Conservation (phyloP, 345 rosid genomes). For the Pistacia vera region DNA sequence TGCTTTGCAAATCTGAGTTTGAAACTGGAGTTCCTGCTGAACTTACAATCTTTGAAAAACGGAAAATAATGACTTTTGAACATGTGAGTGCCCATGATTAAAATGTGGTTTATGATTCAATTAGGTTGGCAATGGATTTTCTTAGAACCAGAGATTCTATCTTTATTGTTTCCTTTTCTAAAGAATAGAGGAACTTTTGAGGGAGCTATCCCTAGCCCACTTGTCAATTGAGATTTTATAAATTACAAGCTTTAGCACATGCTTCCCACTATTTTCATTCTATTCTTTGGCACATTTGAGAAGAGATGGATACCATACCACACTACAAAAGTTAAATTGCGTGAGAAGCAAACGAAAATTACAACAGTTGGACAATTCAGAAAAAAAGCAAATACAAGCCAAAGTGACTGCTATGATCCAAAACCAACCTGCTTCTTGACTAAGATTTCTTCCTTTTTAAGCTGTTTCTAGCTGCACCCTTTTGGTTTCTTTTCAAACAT, state of each 20-base stretch:
- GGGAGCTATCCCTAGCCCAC: background rate
- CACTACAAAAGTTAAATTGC: background rate
- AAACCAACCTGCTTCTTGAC: slow-evolving; percentile 4
- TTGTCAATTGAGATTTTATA: too few species aligned
- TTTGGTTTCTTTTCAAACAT: slow-evolving; percentile 10
- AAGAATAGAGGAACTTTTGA: background rate
- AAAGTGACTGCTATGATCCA: background rate
- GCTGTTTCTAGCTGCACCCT: background rate
- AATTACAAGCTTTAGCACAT: slow-evolving; percentile 7
- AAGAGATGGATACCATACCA: background rate
- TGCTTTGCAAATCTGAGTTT: too few species aligned
- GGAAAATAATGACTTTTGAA: too few species aligned
- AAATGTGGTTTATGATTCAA: background rate
- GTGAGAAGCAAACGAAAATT: background rate
- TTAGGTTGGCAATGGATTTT: background rate
- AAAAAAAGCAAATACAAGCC: background rate
- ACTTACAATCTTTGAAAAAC: background rate
- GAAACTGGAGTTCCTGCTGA: too few species aligned
- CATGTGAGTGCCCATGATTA: too few species aligned
- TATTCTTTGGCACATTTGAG: background rate
- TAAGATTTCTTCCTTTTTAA: background rate
- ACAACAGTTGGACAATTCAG: background rate
- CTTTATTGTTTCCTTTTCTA: background rate
- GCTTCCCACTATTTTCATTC: background rate
- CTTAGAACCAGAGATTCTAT: slow-evolving; percentile 8